Base-by-base conservation (phyloP, 306 rosid genomes). In the Acacia crassicarpa region DNA sequence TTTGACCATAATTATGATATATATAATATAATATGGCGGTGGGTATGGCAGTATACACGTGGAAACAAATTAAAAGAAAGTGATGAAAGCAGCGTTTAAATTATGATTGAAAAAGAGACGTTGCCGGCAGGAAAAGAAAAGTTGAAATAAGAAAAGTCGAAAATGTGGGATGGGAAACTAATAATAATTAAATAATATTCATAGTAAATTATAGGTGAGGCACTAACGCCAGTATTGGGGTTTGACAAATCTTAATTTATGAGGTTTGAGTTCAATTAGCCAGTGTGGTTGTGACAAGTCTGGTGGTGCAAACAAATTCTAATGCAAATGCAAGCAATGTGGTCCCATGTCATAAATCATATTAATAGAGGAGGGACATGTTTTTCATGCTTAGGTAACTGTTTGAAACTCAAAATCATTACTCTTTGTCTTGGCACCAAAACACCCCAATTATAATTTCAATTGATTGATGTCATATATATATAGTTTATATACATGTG, bases 91-190 rank as follows among this genome's bases (percentile, higher is more conserved):
- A 74, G 20, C 8, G 49, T 53, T 3, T 74, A 54, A 33, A 4
- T 54, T 19, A 32, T 53, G 20, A 35, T 41, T 27, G 22, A 69
- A 13, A 59, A 0, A 19, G 16, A 62, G 67, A 23, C 53, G n/a
- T 77, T 80, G 84, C 72, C 76, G 79, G 76, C 84, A 61, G 5
- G 17, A 71, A 80, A 68, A 76, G 76, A 80, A 76, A 79, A 80
- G 75, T 70, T 76, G 82, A 63, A 80, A 80, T 76, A 63, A 84
- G 46, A 76, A 49, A 76, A 84, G 79, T 71, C 67, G 44, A 76
- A 33, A 33, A 49, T 2, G 44, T 14, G 80, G 33, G 61, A 68
- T 67, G 67, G 15, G 45, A 54, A 22, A 20, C 38, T 58, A 38
- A 69, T 14, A 16, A 9, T 54, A 54, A 51, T 19, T 59, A 58